Evolutionary conservation across 106 monocot genomes (phyloP).

Genomic region (Phalaenopsis aphrodite): DNA sequence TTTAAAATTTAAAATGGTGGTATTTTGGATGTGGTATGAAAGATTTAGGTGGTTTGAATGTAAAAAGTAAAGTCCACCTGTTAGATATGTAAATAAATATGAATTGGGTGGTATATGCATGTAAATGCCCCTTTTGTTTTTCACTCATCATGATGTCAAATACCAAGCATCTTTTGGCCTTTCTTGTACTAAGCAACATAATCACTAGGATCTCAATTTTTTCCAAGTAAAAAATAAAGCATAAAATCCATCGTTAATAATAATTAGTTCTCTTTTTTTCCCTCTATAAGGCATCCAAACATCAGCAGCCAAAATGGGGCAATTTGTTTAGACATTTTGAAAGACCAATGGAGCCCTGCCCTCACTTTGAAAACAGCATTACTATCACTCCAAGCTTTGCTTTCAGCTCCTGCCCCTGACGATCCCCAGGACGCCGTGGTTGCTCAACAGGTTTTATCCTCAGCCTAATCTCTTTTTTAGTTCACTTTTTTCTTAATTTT

Average conservation of each 20-base stretch:
- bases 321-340: conserved; percentile 96
- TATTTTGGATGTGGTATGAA: too few species aligned
- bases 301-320: conserved; percentile 99
- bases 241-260: not conserved
- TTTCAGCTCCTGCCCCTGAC: conserved; percentile 87
- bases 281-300: conserved; percentile 77
- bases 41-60: too few species aligned
- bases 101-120: too few species aligned
- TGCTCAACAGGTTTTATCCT: conserved; percentile 73
- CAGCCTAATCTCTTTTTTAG: not conserved
- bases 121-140: too few species aligned
- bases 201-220: not conserved
- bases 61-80: too few species aligned
- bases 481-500: not conserved
- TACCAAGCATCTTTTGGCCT: not conserved
- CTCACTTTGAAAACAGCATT: conserved; percentile 91
- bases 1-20: too few species aligned
- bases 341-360: conserved; percentile 99
- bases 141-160: too few species aligned
- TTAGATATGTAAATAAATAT: too few species aligned
- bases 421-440: conserved; percentile 99
- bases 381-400: conserved; percentile 89
- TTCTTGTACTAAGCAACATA: not conserved
- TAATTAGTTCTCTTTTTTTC: not conserved
- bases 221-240: not conserved